Conservation (phyloP, 306 rosid species). For the Casuarina equisetifolia region DNA sequence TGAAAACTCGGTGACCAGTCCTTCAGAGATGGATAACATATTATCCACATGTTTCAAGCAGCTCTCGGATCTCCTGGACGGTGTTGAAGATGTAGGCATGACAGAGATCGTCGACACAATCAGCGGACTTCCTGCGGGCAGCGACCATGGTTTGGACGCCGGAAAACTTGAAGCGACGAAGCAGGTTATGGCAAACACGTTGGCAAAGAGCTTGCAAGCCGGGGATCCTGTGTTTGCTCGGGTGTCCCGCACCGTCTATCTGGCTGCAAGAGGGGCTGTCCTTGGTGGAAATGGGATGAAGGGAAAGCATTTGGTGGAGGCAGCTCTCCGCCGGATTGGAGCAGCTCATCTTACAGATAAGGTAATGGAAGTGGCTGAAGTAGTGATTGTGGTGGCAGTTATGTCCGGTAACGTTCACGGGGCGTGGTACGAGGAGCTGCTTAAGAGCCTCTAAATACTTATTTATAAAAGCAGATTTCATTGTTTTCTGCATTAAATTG, state of each 20-base stretch:
- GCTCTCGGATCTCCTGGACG: slow-evolving; percentile 28
- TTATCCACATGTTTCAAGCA: slow-evolving; percentile 20
- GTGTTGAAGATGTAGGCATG: slow-evolving; percentile 21
- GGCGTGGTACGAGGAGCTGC: slow-evolving; percentile 35
- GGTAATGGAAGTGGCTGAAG: slow-evolving; percentile 33
- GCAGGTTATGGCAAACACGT: slow-evolving; percentile 32
- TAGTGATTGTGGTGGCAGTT: slow-evolving; percentile 33
- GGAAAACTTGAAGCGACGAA: slow-evolving; percentile 33
- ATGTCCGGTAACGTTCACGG: slow-evolving; percentile 36
- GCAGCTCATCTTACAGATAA: slow-evolving; percentile 20
- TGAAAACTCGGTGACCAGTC: slow-evolving; percentile 28
- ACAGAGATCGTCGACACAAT: slow-evolving; percentile 33
- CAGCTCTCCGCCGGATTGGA: slow-evolving; percentile 31
- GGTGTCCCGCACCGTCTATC: slow-evolving; percentile 26
- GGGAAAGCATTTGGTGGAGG: slow-evolving; percentile 34
- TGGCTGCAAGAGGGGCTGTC: slow-evolving; percentile 36
- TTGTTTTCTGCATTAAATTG: background rate
- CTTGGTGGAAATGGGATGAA: slow-evolving; percentile 33
- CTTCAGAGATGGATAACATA: slow-evolving; percentile 19
- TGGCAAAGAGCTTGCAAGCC: slow-evolving; percentile 36
- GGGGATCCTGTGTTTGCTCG: slow-evolving; percentile 24
- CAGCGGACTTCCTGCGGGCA: background rate
- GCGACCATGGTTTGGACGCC: background rate
- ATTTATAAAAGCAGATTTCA: background rate
- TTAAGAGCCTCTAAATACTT: slow-evolving; percentile 6